Conservation (phyloP, 805 yeast species). For the Metschnikowia baotianmanensis region DNA sequence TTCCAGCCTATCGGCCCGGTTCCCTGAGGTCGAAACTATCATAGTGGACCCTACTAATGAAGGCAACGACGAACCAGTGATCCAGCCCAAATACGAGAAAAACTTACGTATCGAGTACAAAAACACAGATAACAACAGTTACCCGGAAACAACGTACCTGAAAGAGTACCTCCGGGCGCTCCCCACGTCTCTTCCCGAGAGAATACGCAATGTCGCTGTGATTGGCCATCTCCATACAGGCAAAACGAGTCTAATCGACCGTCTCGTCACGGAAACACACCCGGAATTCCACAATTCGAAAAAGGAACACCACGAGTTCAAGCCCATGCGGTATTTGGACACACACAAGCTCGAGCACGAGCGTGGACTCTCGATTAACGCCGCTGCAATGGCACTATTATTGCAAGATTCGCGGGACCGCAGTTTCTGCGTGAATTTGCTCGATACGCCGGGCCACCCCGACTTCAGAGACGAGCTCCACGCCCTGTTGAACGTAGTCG, state of each 20-base stretch:
- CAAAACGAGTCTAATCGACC: slow-evolving; percentile 75
- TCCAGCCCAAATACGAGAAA: slow-evolving; percentile 47
- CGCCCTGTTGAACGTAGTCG: slow-evolving; percentile 55
- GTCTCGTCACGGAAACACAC: slow-evolving; percentile 67
- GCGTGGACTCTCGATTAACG: slow-evolving; percentile 66
- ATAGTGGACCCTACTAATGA: slow-evolving; percentile 17
- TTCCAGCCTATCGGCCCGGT: neutral
- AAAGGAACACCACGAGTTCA: slow-evolving; percentile 35
- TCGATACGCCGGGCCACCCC: slow-evolving; percentile 93
- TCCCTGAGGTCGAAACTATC: slow-evolving; percentile 15
- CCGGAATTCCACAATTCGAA: slow-evolving; percentile 23
- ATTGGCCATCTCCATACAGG: slow-evolving; percentile 86
- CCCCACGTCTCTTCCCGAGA: slow-evolving; percentile 50
- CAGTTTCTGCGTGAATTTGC: slow-evolving; percentile 57
- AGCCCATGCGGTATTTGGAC: slow-evolving; percentile 65
- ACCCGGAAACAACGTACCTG: slow-evolving; percentile 62
- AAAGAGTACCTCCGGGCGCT: slow-evolving; percentile 58
- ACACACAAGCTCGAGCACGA: slow-evolving; percentile 65
- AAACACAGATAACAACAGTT: slow-evolving; percentile 19
- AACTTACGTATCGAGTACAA: slow-evolving; percentile 42
- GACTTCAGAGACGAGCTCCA: slow-evolving; percentile 77
- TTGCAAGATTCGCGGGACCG: slow-evolving; percentile 49
- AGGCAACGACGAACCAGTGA: slow-evolving; percentile 54
- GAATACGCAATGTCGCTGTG: slow-evolving; percentile 69
- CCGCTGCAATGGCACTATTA: slow-evolving; percentile 61